Base-by-base conservation (phyloP, 352 stramenopile genomes). In the Thraustochytrium striatum region DNA sequence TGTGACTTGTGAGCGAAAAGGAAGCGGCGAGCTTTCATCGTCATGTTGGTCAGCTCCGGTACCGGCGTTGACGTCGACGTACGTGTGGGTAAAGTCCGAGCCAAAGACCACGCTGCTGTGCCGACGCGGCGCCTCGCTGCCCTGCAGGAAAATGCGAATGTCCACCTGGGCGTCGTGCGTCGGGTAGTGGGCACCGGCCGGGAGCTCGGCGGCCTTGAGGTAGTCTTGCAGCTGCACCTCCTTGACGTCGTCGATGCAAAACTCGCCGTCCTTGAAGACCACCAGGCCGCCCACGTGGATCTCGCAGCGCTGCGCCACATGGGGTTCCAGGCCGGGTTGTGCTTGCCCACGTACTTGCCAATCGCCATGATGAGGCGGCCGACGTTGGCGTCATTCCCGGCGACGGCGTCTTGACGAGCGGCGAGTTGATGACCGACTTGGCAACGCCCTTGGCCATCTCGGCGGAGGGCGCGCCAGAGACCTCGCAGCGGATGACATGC, bases 21-120 rank as follows among this genome's bases (percentile, higher is more conserved):
- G n/a, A n/a, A n/a, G n/a, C n/a, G n/a, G n/a, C n/a, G n/a, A 47
- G 5, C 39, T 47, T 47, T 13, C 39, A 47, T 47, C 39, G 5
- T 16, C 28, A 70, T 33, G 5, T 21, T 70, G 61, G 11, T 57
- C 93, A 99, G 85, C 93, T 98, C 57, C 96, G 91, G 84, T 99
- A 99, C 98, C 95, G 59, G 95, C 96, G 87, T 99, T 99, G 81
- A 98, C 96, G 41, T 91, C 88, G 41, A 99, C 94, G 83, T 99
- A 99, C 86, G 98, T 95, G 84, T 97, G 90, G 50, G 95, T 98
- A 80, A 99, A 88, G 83, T 99, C 96, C 83, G 95, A 97, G 57
- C 96, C 96, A 38, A 97, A 87, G 9, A 99, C 93, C 61, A 90
- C 89, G 21, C 89, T 88, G 73, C 89, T 83, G 61, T 90, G 86